Percentiles rank a stretch among this genome's conserved stretches.
These are phyloP conservation scores for Crithidia thermophila DNA, from an alignment of 208 protist genomes.

Conservation along the genomic window DNA sequence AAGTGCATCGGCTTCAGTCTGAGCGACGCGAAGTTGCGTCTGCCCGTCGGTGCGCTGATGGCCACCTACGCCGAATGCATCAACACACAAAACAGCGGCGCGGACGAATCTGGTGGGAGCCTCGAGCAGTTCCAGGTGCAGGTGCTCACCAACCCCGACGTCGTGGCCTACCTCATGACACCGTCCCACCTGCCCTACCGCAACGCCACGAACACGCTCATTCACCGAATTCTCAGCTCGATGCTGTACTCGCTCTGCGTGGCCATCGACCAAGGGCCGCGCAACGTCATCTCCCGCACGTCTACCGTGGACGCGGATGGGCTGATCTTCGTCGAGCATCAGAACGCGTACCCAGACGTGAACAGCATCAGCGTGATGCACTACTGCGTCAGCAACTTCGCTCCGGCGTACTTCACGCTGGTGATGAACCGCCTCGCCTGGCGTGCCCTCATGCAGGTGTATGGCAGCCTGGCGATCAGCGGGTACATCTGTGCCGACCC, in stretches of 20 bases:
- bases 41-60: slow-evolving; percentile 55
- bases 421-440: slow-evolving; percentile 32
- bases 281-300: not conserved
- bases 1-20: slow-evolving; percentile 40
- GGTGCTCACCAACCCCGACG: slow-evolving; percentile 65
- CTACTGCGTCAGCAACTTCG: slow-evolving; percentile 13
- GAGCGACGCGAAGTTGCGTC: slow-evolving; percentile 51
- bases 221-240: slow-evolving; percentile 52
- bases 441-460: slow-evolving; percentile 23
- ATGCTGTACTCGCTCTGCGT: slow-evolving; percentile 48
- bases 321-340: slow-evolving; percentile 29
- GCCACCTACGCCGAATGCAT: slow-evolving; percentile 61
- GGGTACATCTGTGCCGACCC: slow-evolving; percentile 26
- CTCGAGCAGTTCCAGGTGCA: slow-evolving; percentile 44
- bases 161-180: slow-evolving; percentile 43
- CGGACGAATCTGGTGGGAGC: too few species aligned
- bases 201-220: slow-evolving; percentile 43
- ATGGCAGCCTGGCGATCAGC: slow-evolving; percentile 31
- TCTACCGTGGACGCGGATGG: slow-evolving; percentile 17
- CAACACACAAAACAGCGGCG: slow-evolving; percentile 11
- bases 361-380: slow-evolving; percentile 16
- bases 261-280: slow-evolving; percentile 18
- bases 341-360: slow-evolving; percentile 9
- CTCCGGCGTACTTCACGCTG: slow-evolving; percentile 28
- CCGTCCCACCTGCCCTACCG: slow-evolving; percentile 37